A percentile compares a stretch with the other conserved stretches of the same genome.
Conservation (phyloP, 1,284 basidiomycete genomes). For the Cystobasidium slooffiae region DNA sequence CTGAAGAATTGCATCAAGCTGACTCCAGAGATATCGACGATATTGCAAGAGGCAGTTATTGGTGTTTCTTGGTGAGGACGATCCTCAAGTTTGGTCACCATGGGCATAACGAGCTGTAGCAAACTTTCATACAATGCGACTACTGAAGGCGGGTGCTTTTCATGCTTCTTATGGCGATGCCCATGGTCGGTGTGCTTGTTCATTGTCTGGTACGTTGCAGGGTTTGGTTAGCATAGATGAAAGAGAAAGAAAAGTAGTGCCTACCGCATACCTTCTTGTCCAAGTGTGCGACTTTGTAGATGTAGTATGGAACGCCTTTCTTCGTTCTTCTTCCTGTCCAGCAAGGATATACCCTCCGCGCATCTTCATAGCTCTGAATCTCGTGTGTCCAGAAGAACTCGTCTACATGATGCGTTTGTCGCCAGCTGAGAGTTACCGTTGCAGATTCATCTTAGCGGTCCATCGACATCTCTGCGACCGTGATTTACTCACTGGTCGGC, state of each 20-base stretch:
- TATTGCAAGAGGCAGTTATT: slow-evolving; percentile 68
- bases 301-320: slow-evolving; percentile 35
- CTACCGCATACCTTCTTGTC: slow-evolving; percentile 32
- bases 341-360: slow-evolving; percentile 37
- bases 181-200: slow-evolving; percentile 4
- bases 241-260: background rate
- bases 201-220: slow-evolving; percentile 19
- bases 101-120: slow-evolving; percentile 15
- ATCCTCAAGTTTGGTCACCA: slow-evolving; percentile 29
- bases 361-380: slow-evolving; percentile 35
- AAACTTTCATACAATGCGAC: slow-evolving; percentile 39
- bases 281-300: slow-evolving; percentile 32
- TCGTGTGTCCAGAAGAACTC: slow-evolving; percentile 31
- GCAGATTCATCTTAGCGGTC: background rate
- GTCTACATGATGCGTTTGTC: slow-evolving; percentile 32
- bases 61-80: slow-evolving; percentile 64
- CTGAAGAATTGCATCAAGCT: slow-evolving; percentile 70
- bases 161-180: slow-evolving; percentile 20
- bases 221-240: too few species aligned
- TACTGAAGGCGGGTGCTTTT: slow-evolving; percentile 18
- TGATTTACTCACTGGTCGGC: slow-evolving; percentile 25
- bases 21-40: slow-evolving; percentile 70
- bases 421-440: slow-evolving; percentile 10
- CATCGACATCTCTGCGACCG: background rate
- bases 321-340: slow-evolving; percentile 42